These are phyloP conservation scores for Arthromyces matolae DNA, from an alignment of 768 basidiomycete genomes.

Conservation along the genomic window DNA sequence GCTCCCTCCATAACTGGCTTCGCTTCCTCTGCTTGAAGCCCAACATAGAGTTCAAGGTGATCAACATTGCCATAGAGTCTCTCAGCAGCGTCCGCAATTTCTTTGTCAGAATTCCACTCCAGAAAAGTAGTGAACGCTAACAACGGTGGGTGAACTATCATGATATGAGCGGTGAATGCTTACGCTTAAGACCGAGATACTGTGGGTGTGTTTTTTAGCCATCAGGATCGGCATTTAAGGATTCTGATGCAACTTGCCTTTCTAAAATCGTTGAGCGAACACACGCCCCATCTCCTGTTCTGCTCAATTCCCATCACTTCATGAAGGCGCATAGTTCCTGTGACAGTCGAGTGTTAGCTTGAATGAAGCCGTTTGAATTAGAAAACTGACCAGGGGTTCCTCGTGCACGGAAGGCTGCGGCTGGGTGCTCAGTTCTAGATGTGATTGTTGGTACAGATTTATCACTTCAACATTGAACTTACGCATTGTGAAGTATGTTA, in stretches of 20 bases:
- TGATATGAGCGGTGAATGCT: constrained; percentile 13
- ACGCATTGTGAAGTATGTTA: constrained; percentile 64
- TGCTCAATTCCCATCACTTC: constrained; percentile 85
- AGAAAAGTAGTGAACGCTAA: constrained; percentile 65
- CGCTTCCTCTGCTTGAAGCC: constrained; percentile 73
- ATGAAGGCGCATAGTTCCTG: constrained; percentile 64
- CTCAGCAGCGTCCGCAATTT: constrained; percentile 69
- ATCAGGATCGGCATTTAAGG: background rate
- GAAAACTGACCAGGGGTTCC: constrained; percentile 55
- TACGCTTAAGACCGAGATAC: constrained; percentile 78
- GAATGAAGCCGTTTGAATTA: background rate
- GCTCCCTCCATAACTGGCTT: constrained; percentile 77
- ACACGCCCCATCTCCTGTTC: constrained; percentile 75
- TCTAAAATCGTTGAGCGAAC: constrained; percentile 81
- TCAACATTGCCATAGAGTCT: constrained; percentile 76
- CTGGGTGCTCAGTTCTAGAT: constrained; percentile 63
- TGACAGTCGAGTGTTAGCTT: background rate
- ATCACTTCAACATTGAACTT: constrained; percentile 22
- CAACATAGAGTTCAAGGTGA: constrained; percentile 76
- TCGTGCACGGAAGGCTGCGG: constrained; percentile 71
- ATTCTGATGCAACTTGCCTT: constrained; percentile 29
- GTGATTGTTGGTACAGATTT: constrained; percentile 1
- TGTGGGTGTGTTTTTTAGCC: constrained; percentile 17
- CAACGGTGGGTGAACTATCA: background rate
- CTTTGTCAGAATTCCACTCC: constrained; percentile 78